Evolutionary conservation across 2,329 filamentous ascomycete species (phyloP).

Genomic region (Talaromyces sp.): DNA sequence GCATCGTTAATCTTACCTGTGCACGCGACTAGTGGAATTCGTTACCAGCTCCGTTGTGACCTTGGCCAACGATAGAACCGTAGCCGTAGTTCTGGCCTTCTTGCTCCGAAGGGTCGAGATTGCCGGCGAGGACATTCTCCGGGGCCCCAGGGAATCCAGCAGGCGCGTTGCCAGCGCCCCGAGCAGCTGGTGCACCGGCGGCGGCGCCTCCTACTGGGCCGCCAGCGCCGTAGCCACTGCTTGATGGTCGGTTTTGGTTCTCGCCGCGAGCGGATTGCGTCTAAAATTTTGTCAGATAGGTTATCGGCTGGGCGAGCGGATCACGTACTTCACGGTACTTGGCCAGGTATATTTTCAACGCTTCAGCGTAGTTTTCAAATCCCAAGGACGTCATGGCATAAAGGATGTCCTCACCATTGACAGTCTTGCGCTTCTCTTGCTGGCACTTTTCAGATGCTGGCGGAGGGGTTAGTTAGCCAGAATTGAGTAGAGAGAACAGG

Average conservation of each 20-base stretch:
- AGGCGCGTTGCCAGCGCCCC: slow-evolving; percentile 24
- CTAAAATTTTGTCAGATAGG: slow-evolving; percentile 49
- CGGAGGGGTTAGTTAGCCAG: background rate
- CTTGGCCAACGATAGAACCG: slow-evolving; percentile 40
- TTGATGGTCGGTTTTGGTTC: slow-evolving; percentile 55
- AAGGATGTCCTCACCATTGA: slow-evolving; percentile 96
- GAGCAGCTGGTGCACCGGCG: slow-evolving; percentile 23
- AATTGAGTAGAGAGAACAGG: background rate
- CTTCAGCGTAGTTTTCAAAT: slow-evolving; percentile 98
- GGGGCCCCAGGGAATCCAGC: slow-evolving; percentile 27
- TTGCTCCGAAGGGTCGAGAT: slow-evolving; percentile 41
- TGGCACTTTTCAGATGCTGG: slow-evolving; percentile 97
- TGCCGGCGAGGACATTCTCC: slow-evolving; percentile 41
- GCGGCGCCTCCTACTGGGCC: slow-evolving; percentile 32
- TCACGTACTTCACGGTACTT: slow-evolving; percentile 92
- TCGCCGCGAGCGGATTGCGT: slow-evolving; percentile 72
- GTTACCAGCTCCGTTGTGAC: slow-evolving; percentile 44
- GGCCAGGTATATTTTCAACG: slow-evolving; percentile 93
- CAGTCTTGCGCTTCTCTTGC: slow-evolving; percentile 98
- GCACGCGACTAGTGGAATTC: slow-evolving; percentile 34
- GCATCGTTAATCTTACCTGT: background rate
- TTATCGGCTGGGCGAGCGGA: slow-evolving; percentile 13
- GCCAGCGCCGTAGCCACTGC: slow-evolving; percentile 42
- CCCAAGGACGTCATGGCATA: slow-evolving; percentile 99
- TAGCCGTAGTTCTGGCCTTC: slow-evolving; percentile 42